These are phyloP conservation scores for Parietaria judaica DNA, from an alignment of 306 rosid species.

Conservation along the genomic window DNA sequence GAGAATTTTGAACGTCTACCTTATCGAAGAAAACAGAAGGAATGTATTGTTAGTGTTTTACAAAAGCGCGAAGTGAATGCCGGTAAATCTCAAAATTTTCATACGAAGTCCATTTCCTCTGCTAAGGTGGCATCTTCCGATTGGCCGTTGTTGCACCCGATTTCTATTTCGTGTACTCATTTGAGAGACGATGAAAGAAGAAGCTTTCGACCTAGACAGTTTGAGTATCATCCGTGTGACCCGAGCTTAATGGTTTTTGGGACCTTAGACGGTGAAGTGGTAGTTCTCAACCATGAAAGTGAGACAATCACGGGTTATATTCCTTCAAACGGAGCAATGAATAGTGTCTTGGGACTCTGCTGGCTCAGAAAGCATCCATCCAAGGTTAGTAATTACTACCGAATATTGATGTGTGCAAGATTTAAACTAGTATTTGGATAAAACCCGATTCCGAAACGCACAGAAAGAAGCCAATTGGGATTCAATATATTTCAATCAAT, in stretches of 20 bases:
- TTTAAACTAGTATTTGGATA: too few relatives aligned
- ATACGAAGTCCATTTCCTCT: constrained; percentile 68
- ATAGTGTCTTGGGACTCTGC: constrained; percentile 73
- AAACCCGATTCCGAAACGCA: too few relatives aligned
- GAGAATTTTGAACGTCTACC: constrained; percentile 62
- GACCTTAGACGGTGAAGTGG: constrained; percentile 82
- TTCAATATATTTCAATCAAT: too few relatives aligned
- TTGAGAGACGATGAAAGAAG: constrained; percentile 34
- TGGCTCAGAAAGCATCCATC: constrained; percentile 87
- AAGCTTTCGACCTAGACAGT: constrained; percentile 74
- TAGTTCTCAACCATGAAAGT: constrained; percentile 69
- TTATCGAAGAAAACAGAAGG: constrained; percentile 53
- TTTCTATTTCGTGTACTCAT: constrained; percentile 40
- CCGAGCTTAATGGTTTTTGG: constrained; percentile 75
- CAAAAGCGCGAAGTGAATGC: constrained; percentile 45
- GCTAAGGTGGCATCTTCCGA: constrained; percentile 70
- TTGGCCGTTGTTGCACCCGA: constrained; percentile 66
- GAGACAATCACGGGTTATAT: constrained; percentile 54
- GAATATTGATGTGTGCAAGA: too few relatives aligned
- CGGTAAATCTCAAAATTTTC: constrained; percentile 44
- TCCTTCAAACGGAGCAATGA: constrained; percentile 75
- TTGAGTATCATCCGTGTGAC: constrained; percentile 78
- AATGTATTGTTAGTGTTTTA: constrained; percentile 53
- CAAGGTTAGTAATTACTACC: constrained; percentile 39
- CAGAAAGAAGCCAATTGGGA: too few relatives aligned